Conservation (phyloP, 257 asterid genomes). For the Lithospermum erythrorhizon region DNA sequence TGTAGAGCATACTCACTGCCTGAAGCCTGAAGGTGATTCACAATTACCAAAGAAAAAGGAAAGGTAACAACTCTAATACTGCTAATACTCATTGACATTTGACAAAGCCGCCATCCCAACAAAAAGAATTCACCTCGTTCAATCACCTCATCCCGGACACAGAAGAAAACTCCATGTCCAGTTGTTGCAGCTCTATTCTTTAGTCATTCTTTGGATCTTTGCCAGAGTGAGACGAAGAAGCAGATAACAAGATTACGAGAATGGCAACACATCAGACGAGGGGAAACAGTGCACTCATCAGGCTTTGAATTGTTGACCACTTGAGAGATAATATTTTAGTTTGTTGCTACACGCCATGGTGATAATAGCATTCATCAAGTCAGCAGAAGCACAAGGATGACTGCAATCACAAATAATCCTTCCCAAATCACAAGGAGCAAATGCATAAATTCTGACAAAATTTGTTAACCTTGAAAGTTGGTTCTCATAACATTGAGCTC, state of each 20-base stretch:
- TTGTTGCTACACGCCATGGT: neutral
- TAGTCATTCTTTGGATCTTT: neutral
- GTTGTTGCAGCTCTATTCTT: slow-evolving; percentile 9
- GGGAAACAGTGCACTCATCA: neutral
- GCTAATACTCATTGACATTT: slow-evolving; percentile 83
- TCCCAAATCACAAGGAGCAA: neutral
- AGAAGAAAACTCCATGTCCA: slow-evolving; percentile 12
- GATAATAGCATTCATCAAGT: neutral
- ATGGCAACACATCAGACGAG: neutral
- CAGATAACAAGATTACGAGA: neutral
- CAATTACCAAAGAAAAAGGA: too few relatives aligned
- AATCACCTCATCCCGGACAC: slow-evolving; percentile 51
- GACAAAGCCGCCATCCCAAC: slow-evolving; percentile 80
- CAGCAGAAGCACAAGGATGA: neutral
- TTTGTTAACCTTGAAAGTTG: slow-evolving; percentile 21
- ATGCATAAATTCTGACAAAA: slow-evolving; percentile 1
- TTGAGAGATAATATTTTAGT: neutral
- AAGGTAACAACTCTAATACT: neutral
- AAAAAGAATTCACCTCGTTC: slow-evolving; percentile 88
- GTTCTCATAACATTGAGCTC: slow-evolving; percentile 33
- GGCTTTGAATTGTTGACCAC: neutral
- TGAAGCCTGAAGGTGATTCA: too few relatives aligned
- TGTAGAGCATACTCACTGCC: neutral
- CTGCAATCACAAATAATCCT: neutral
- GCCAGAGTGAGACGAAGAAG: neutral